Base-by-base conservation (phyloP, 2,329 filamentous ascomycete genomes). In the Onygena corvina region DNA sequence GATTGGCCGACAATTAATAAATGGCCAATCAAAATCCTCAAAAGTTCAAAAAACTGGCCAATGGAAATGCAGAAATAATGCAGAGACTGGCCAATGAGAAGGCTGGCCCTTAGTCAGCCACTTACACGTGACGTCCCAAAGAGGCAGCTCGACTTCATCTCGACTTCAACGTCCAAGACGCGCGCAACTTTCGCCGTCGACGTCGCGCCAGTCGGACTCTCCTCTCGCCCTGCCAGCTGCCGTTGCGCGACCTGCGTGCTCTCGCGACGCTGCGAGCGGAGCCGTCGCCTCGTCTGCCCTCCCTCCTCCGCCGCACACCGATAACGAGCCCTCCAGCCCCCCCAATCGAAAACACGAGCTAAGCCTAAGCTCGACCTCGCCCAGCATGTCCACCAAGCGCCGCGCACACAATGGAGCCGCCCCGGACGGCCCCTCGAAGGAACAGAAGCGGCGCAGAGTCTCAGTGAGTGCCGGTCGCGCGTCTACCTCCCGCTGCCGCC, bases 381-480 rank as follows among this genome's bases (percentile, higher is more conserved):
- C 36, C 25, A 21, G 8, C 25, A 53, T 52, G 48, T 46, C 51
- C 29, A 36, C 38, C 36, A 52, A 56, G 64, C 52, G 66, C 71
- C 42, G 79, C 86, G 34, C 77, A 77, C 52, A 81, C 42, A 31
- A 30, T 30, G 48, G 50, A 33, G 49, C 44, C 25, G 49, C 50
- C 33, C 50, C 50, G 18, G 54, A 56, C 6, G 25, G 50, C 8
- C 49, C 50, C 20, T 30, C 23, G 30, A 53, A 52, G 47, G 48
- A 47, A 16, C 50, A 50, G 20, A 56, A 56, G 47, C 54, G 54
- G 34, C 49, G 50, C 42, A 52, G 50, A 50, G 40, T 49, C 46
- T 52, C 54, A 18, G 54, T 56, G 52, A 53, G 54, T 51, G n/a
- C 30, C n/a, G 14, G 36, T 21, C 8, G n/a, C n/a, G n/a, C n/a